Conservation (phyloP, 1,284 basidiomycete species). For the Hemileia vastatrix region DNA sequence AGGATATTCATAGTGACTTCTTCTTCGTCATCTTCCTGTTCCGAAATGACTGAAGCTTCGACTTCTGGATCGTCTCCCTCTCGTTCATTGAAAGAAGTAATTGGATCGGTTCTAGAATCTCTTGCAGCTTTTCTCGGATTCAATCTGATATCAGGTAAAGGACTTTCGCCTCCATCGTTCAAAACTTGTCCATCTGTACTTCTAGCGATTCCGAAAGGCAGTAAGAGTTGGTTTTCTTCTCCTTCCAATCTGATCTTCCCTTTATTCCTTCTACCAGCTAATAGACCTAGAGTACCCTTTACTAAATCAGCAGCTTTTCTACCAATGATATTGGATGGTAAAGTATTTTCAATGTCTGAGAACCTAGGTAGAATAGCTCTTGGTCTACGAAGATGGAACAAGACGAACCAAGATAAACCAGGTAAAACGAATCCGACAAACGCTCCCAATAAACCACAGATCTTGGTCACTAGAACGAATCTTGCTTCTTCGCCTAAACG, state of each 20-base stretch:
- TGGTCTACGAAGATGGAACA: conserved; percentile 37
- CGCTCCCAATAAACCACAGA: conserved; percentile 37
- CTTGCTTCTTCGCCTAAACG: conserved; percentile 33
- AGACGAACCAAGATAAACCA: conserved; percentile 38
- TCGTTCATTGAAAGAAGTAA: conserved; percentile 20
- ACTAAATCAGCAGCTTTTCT: conserved; percentile 30
- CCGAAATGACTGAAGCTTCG: neutral
- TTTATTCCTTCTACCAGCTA: conserved; percentile 15
- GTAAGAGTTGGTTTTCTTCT: conserved; percentile 15
- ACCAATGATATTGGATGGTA: conserved; percentile 26
- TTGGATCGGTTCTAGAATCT: neutral
- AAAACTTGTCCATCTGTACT: neutral
- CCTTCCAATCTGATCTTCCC: conserved; percentile 25
- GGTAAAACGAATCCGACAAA: conserved; percentile 39
- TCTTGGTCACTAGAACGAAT: conserved; percentile 34
- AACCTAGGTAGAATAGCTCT: conserved; percentile 33
- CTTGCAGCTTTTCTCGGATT: neutral
- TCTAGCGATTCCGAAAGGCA: neutral
- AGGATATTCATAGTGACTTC: conserved; percentile 38
- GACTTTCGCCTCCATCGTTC: neutral
- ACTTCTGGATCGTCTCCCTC: conserved; percentile 20
- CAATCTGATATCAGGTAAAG: neutral
- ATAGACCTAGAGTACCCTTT: conserved; percentile 28
- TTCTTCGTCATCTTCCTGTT: neutral
- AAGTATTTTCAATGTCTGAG: conserved; percentile 13